Evolutionary conservation across 208 protist genomes (phyloP).

Genomic region (Leishmania guyanensis): DNA sequence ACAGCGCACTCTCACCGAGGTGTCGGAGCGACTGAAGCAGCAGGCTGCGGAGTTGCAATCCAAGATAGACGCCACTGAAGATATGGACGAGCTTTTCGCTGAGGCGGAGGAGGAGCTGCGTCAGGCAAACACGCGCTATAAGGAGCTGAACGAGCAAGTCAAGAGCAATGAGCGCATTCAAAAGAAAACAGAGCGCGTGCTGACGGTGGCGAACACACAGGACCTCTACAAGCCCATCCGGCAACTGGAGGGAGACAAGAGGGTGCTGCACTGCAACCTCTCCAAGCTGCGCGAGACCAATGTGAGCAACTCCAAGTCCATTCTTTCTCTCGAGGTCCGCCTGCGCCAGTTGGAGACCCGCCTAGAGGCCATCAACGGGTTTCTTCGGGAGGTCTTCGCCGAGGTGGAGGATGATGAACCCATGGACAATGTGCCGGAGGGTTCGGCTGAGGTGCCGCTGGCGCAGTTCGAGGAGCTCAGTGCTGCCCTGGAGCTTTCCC

Average conservation of each 20-base stretch:
- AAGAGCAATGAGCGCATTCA: slow-evolving; percentile 72
- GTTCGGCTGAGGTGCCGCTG: slow-evolving; percentile 64
- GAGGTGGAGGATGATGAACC: slow-evolving; percentile 62
- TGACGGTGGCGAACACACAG: slow-evolving; percentile 36
- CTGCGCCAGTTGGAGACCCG: slow-evolving; percentile 75
- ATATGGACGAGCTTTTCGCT: slow-evolving; percentile 49
- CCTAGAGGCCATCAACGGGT: slow-evolving; percentile 73
- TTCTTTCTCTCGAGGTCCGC: slow-evolving; percentile 76
- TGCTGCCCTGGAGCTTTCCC: slow-evolving; percentile 58
- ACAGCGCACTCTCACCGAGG: slow-evolving; percentile 29
- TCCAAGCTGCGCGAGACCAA: slow-evolving; percentile 73
- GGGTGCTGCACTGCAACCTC: slow-evolving; percentile 69
- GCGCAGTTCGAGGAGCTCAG: slow-evolving; percentile 72
- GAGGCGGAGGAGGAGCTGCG: slow-evolving; percentile 56
- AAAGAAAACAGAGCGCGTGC: slow-evolving; percentile 83
- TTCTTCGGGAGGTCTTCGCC: slow-evolving; percentile 77
- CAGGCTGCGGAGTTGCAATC: slow-evolving; percentile 54
- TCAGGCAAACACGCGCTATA: slow-evolving; percentile 39
- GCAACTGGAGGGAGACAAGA: slow-evolving; percentile 76
- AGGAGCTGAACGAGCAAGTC: slow-evolving; percentile 52
- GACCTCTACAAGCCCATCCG: slow-evolving; percentile 76
- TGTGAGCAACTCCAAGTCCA: slow-evolving; percentile 73
- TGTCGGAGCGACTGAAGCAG: slow-evolving; percentile 51
- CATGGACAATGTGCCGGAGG: slow-evolving; percentile 62
- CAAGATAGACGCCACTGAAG: slow-evolving; percentile 40